Evolutionary conservation across 805 yeast species (phyloP), one percentile per base, ranked within the genome.

Genomic region (Yamadazyma olivae): DNA sequence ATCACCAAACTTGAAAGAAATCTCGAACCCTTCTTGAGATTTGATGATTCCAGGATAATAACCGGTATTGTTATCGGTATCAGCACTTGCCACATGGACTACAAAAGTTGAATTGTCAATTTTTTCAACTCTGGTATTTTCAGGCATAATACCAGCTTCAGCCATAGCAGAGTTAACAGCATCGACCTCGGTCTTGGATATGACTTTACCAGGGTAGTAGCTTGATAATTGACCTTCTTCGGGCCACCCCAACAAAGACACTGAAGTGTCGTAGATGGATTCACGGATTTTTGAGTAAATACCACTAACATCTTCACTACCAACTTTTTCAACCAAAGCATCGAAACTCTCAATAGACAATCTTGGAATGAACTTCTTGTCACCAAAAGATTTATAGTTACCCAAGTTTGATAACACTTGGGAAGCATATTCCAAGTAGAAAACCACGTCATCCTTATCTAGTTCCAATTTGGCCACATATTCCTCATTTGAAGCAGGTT

Each of bases 361-460:
- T 33, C 77, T 64, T 27, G 96, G 96, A 44, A 88, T 71, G 52
- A 88, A 88, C 59, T 88, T 88, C 48, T 77, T 77, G 61, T 88
- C 96, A 46, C 96, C 96, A 57, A 88, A 88, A 1, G 93, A 82
- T 61, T 83, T 88, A 63, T 75, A 84, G 53, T 84, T 84, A 46
- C 93, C 93, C 56, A 81, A 67, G 58, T 84, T 84, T 25, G 81
- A 67, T 43, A 84, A 64, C 51, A 84, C 79, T 64, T 84, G 91
- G 27, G 88, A 82, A 20, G 81, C 83, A 56, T 77, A 87, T 53
- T 82, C 86, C 56, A 86, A 63, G 55, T 83, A 85, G 14, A 56
- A 54, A 27, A 60, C 65, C 6, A 56, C 57, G 1, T 63, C 65
- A 6, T 10, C 17, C 3, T 25, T 9, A 4, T 30, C 30, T 1